These are phyloP conservation scores for Dichotomocladium elegans DNA, from an alignment of 371 early-diverging fungal genomes.

Conservation along the genomic window DNA sequence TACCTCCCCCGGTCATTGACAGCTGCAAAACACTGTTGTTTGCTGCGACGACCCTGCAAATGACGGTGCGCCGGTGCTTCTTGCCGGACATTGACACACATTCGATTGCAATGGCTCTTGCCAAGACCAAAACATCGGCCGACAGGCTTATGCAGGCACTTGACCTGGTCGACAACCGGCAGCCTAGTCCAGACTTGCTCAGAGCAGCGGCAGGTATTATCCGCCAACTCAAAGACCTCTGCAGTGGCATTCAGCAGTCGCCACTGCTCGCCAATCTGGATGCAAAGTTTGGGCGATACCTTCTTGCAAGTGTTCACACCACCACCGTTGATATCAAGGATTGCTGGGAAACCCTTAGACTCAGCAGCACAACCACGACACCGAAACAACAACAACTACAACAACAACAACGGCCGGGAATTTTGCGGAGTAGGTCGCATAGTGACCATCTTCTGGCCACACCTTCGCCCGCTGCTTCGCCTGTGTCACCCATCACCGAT, in stretches of 20 bases:
- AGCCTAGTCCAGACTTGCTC: conserved; percentile 11
- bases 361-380: neutral
- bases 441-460: conserved; percentile 22
- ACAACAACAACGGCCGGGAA: conserved; percentile 1
- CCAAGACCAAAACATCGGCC: conserved; percentile 15
- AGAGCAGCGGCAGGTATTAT: conserved; percentile 13
- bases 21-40: too few species aligned
- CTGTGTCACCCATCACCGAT: conserved; percentile 8
- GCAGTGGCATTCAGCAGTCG: conserved; percentile 18
- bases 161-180: neutral
- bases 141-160: conserved; percentile 7
- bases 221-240: conserved; percentile 21
- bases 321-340: conserved; percentile 50
- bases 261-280: conserved; percentile 29
- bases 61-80: conserved; percentile 23
- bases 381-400: neutral
- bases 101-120: conserved; percentile 8
- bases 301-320: conserved; percentile 44
- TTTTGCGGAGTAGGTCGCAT: conserved; percentile 15
- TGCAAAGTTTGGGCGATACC: conserved; percentile 37
- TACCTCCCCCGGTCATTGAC: too few species aligned
- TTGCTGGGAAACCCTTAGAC: conserved; percentile 42
- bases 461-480: neutral
- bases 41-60: conserved; percentile 21
- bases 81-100: conserved; percentile 15